Evolutionary conservation across 2,329 filamentous ascomycete species (phyloP), one percentile per base, ranked within the genome.

Genomic region (Cladosporium sp.): DNA sequence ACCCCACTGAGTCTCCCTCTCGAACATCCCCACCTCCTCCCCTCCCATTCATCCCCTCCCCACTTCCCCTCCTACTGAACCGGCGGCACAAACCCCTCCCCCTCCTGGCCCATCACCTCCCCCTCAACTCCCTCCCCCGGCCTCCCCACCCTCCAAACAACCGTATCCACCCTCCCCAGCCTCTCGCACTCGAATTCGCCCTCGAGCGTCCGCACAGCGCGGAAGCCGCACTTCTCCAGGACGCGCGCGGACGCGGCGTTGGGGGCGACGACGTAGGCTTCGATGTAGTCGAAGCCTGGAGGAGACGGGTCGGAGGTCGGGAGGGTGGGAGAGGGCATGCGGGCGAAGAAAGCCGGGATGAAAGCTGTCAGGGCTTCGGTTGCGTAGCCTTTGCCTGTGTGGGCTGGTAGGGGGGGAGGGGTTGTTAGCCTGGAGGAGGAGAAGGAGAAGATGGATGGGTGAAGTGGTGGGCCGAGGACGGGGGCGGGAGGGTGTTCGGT

Each of bases 211-310:
- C 74, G 73, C 41, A 73, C 72, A 35, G 73, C 60, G 58, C 68
- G 67, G 57, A 85, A 82, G 1, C 82, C 82, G 11, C 63, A 67
- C 62, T 84, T 85, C 44, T 64, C 60, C 51, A 87, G 58, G 7
- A 87, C 78, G 3, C 72, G 72, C 54, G 76, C 75, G 58, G 83
- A 86, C 3, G 70, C 71, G 7, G 54, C 52, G 59, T 87, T 84
- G 10, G 65, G 62, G 0, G 64, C 64, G 35, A 78, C 72, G 9
- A 78, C 77, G 6, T 78, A 64, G 1, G 78, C 72, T 56, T 72
- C 69, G 16, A 73, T 59, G 50, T 68, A 66, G 53, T 70, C 69
- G 50, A 63, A 68, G 10, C 66, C 65, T 1, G 42, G 14, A 16
- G 14, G 14, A 16, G 14, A 16, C 14, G 14, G 14, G 14, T 16